Base-by-base conservation (phyloP, 2,329 filamentous ascomycete species). In the Sporothrix globosa region DNA sequence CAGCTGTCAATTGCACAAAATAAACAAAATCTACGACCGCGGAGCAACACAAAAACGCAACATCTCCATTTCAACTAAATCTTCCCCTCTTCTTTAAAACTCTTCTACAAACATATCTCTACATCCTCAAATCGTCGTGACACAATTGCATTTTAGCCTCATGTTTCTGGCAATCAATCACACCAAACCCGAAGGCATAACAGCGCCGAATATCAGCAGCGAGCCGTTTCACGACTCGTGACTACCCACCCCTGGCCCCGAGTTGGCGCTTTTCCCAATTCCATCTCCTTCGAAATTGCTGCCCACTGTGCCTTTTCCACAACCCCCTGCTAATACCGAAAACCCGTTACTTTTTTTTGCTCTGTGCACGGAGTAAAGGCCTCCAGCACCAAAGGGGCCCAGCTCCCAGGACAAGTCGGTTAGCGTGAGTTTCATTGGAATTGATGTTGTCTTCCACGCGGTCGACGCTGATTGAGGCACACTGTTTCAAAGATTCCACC, bases 251-350 rank as follows among this genome's bases (percentile, higher is more conserved):
- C 63, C 66, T 58, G 53, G 63, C 46, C 41, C 53, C 63, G 60
- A 67, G 67, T 68, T 70, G 67, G 66, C 73, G 66, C 71, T 46
- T 71, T 72, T 70, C 68, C 74, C 60, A 66, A 74, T 76, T 74
- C 67, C 39, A 46, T 71, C 74, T 72, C 69, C 71, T 73, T 75
- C 75, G 76, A 79, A 77, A 79, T 79, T 79, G 74, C 76, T 70
- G 50, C 68, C 73, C 74, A 69, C 68, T 54, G 54, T 50, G 19
- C 44, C 61, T 50, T 44, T 61, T 17, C 24, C 39, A 30, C 24
- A 63, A 53, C 69, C 61, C 69, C 58, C 46, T 53, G 19, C 34
- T 34, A 11, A 17, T 34, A 27, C 60, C 17, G 46, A 54, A 19
- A 21, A 39, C 44, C 60, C 34, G 53, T 41, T 44, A 61, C 41